Evolutionary conservation across 2,329 filamentous ascomycete genomes (phyloP).

Genomic region (Aspergillus tamarii): DNA sequence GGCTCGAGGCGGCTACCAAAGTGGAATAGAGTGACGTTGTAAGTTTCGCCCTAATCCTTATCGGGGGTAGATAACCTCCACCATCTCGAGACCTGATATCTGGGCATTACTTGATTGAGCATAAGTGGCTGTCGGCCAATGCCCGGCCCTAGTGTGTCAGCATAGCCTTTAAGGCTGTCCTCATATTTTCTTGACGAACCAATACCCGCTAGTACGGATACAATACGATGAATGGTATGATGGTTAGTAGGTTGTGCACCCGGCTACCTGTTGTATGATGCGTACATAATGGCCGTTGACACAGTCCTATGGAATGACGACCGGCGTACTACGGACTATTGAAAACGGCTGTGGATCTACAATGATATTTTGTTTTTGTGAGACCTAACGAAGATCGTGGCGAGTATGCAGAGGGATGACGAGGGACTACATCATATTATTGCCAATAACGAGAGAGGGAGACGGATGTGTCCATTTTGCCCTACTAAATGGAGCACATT

Average conservation of each 20-base stretch:
- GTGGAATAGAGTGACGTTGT: constrained; percentile 21
- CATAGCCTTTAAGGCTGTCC: constrained; percentile 13
- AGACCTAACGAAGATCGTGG: constrained; percentile 7
- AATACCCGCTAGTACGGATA: background rate
- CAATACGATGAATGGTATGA: constrained; percentile 3
- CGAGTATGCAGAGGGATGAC: constrained; percentile 1
- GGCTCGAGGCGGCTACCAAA: constrained; percentile 18
- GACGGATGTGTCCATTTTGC: background rate
- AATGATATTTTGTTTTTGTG: no score
- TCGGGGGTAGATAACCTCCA: constrained; percentile 7
- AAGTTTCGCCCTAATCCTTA: constrained; percentile 16
- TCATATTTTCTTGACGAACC: background rate
- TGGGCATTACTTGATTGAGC: constrained; percentile 8
- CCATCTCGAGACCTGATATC: constrained; percentile 16
- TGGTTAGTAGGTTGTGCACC: background rate
- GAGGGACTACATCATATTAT: constrained; percentile 1
- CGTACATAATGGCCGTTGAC: background rate
- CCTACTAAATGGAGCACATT: background rate
- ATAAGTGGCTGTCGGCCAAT: constrained; percentile 15
- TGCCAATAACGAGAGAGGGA: background rate
- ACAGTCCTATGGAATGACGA: background rate
- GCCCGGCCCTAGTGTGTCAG: constrained; percentile 13
- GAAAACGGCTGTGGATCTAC: constrained; percentile 3
- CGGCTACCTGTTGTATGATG: constrained; percentile 5
- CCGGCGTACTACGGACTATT: background rate